These are phyloP conservation scores for Chalaropsis ovoidea DNA, from an alignment of 2,329 filamentous ascomycete genomes.

Conservation along the genomic window DNA sequence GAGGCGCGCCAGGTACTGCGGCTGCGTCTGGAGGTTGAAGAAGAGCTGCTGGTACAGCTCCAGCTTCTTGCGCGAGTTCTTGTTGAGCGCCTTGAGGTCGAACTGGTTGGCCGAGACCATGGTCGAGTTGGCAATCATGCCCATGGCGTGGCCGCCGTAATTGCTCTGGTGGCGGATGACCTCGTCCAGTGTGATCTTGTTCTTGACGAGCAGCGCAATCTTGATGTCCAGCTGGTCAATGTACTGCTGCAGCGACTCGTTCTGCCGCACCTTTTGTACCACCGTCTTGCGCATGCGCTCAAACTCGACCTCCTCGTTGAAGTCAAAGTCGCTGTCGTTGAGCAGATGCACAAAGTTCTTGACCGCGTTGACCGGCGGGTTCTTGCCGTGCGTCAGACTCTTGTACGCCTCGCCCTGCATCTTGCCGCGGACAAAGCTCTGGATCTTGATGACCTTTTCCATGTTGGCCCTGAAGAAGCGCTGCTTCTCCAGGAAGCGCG, in stretches of 20 bases:
- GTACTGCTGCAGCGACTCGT: slow-evolving; percentile 94
- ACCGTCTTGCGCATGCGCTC: slow-evolving; percentile 91
- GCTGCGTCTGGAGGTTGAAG: slow-evolving; percentile 92
- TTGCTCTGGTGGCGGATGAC: slow-evolving; percentile 95
- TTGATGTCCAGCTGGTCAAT: slow-evolving; percentile 98
- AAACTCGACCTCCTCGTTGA: slow-evolving; percentile 96
- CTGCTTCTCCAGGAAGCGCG: slow-evolving; percentile 71
- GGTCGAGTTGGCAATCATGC: slow-evolving; percentile 75
- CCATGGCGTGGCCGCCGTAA: slow-evolving; percentile 80
- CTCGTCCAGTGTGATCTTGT: slow-evolving; percentile 97
- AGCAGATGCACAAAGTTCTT: slow-evolving; percentile 97
- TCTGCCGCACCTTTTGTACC: slow-evolving; percentile 92
- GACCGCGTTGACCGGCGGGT: slow-evolving; percentile 89
- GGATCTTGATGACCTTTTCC: slow-evolving; percentile 97
- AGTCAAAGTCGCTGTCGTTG: slow-evolving; percentile 97
- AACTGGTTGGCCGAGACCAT: slow-evolving; percentile 86
- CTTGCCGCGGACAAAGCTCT: slow-evolving; percentile 89
- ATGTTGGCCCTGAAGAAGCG: slow-evolving; percentile 91
- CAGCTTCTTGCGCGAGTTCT: slow-evolving; percentile 87
- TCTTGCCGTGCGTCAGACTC: slow-evolving; percentile 89
- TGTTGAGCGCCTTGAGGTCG: slow-evolving; percentile 94
- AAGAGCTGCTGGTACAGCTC: slow-evolving; percentile 97
- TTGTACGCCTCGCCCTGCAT: slow-evolving; percentile 98
- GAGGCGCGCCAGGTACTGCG: slow-evolving; percentile 81
- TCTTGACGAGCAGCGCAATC: slow-evolving; percentile 94